Percentiles rank a stretch among this genome's conserved stretches.
These are phyloP conservation scores for Hemisphaericaspora xylanilytica DNA, from an alignment of 1,139 yeast species.

Conservation along the genomic window DNA sequence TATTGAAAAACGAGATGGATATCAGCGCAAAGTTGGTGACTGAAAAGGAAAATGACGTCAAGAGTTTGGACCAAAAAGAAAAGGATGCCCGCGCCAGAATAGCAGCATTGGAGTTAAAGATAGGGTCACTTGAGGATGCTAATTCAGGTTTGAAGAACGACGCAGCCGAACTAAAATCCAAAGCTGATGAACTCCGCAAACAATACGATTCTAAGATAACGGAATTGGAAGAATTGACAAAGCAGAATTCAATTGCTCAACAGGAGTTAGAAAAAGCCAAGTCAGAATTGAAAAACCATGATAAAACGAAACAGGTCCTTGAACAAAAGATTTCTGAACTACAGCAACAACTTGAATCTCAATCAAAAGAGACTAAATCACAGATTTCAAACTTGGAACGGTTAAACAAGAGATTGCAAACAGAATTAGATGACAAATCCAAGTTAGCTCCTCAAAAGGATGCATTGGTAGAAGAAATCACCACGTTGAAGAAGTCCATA, in stretches of 20 bases:
- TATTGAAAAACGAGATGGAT: conserved; percentile 44
- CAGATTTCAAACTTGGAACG: conserved; percentile 17
- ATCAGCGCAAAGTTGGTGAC: conserved; percentile 25
- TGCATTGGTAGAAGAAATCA: conserved; percentile 10
- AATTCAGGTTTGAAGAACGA: conserved; percentile 18
- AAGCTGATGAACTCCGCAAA: conserved; percentile 15
- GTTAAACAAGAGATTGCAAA: conserved; percentile 9
- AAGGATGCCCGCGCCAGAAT: conserved; percentile 20
- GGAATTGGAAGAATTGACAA: conserved; percentile 18
- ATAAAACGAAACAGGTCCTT: conserved; percentile 19
- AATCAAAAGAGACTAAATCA: conserved; percentile 2
- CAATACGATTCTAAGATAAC: conserved; percentile 28
- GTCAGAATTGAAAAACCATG: conserved; percentile 1
- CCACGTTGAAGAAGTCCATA: conserved; percentile 9
- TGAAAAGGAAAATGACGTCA: conserved; percentile 26
- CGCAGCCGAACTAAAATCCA: conserved; percentile 17
- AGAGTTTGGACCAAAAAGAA: conserved; percentile 26
- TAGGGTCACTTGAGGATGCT: conserved; percentile 16
- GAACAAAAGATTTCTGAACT: conserved; percentile 15
- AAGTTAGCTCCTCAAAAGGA: conserved; percentile 9
- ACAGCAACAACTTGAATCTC: conserved; percentile 18
- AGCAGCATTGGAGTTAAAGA: conserved; percentile 16
- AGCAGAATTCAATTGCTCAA: conserved; percentile 17
- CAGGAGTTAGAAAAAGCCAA: conserved; percentile 8
- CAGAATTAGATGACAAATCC: conserved; percentile 10